Base-by-base conservation (phyloP, 1,284 basidiomycete genomes). In the Ceratobasidium sp. region DNA sequence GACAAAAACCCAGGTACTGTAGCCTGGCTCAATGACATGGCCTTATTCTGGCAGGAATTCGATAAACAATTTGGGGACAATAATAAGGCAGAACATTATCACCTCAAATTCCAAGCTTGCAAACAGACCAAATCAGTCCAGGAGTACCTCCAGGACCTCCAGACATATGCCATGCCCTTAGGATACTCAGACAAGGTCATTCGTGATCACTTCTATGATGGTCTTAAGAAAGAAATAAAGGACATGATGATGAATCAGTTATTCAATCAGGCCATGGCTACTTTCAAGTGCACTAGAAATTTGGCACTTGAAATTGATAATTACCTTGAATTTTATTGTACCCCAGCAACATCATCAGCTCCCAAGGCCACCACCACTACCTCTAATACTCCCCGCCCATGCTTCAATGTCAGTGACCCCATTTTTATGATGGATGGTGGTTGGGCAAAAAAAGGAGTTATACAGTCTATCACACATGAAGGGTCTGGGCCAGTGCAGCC, bases 351-450 rank as follows among this genome's bases (percentile, higher is more conserved):
- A n/a, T n/a, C n/a, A n/a, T n/a, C n/a, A n/a, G n/a, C n/a, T n/a
- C n/a, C n/a, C n/a, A n/a, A n/a, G n/a, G n/a, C n/a, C n/a, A n/a
- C n/a, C n/a, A n/a, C n/a, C n/a, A n/a, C n/a, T n/a, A n/a, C n/a
- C n/a, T n/a, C n/a, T n/a, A n/a, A n/a, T n/a, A n/a, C n/a, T n/a
- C n/a, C n/a, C n/a, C n/a, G n/a, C n/a, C n/a, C n/a, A n/a, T n/a
- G n/a, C n/a, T n/a, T n/a, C n/a, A n/a, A n/a, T n/a, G n/a, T n/a
- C n/a, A 30, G 53, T 9, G 29, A 56, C 7, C 16, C 33, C 11
- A 39, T 57, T n/a, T 57, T 41, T 13, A 57, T 23, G 19, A 9
- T 57, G 9, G 56, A 39, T 27, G 56, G 27, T 57, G 57, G 57
- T 16, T 30, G 44, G 42, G 57, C 42, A 21, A 2, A 8, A 2